Percentiles rank a stretch among this genome's conserved stretches.
phyloP scores from a whole-genome alignment of 306 rosid genomes.

The Datisca glomerata region DNA sequence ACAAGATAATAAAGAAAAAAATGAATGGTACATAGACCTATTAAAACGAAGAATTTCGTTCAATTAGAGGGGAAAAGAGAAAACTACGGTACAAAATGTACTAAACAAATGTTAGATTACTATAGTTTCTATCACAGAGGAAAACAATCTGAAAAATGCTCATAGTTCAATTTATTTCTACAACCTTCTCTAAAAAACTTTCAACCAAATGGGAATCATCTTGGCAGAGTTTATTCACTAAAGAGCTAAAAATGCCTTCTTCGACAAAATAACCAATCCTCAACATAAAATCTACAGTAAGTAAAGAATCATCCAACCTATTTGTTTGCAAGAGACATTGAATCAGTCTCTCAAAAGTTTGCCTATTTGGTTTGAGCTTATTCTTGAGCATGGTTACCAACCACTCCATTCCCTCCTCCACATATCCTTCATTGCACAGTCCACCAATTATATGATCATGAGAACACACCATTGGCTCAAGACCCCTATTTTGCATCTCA shows the following conservation, averaged over 20 bases:
- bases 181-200: conserved; percentile 26
- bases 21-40: no score
- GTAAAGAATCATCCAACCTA: conserved; percentile 51
- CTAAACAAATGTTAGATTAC: no score
- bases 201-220: conserved; percentile 18
- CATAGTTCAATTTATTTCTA: conserved; percentile 24
- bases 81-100: no score
- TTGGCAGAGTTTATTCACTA: conserved; percentile 30
- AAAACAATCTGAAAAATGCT: no score
- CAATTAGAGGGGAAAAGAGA: no score
- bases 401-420: conserved; percentile 45
- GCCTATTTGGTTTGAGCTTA: conserved; percentile 31
- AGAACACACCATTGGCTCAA: conserved; percentile 24
- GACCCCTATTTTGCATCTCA: conserved; percentile 34
- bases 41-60: no score
- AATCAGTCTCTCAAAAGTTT: conserved; percentile 41
- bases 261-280: conserved; percentile 40
- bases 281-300: conserved; percentile 44
- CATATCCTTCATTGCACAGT: conserved; percentile 32
- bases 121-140: no score
- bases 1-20: no score
- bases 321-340: conserved; percentile 24
- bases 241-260: conserved; percentile 14
- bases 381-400: conserved; percentile 31
- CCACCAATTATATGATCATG: conserved; percentile 31